Evolutionary conservation across 73 alveolate species (phyloP).

Genomic region (Diophrys sp.): DNA sequence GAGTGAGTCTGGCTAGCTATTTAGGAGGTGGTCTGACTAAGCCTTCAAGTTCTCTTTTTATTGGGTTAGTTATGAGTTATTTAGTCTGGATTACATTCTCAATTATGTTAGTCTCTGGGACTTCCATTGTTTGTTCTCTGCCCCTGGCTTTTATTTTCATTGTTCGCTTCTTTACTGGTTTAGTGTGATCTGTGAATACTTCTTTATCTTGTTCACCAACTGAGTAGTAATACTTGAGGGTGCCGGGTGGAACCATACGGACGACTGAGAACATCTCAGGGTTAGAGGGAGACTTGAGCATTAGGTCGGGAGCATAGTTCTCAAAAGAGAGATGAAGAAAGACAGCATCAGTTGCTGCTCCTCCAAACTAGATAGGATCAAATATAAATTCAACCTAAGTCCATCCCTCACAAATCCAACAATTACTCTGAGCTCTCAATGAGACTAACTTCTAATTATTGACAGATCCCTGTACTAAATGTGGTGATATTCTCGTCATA

Average conservation of each 20-base stretch:
- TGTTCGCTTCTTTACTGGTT: background rate
- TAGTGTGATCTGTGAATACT: background rate
- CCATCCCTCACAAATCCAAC: constrained; percentile 76
- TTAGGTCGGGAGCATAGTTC: constrained; percentile 30
- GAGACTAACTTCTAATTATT: constrained; percentile 11
- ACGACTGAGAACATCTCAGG: constrained; percentile 16
- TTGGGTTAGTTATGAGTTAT: constrained; percentile 4
- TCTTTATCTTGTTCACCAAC: constrained; percentile 13
- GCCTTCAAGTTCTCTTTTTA: constrained; percentile 7
- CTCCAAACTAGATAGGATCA: constrained; percentile 26
- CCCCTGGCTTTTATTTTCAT: background rate
- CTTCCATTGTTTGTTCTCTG: constrained; percentile 18
- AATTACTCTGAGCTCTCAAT: constrained; percentile 41
- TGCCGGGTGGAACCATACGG: constrained; percentile 90
- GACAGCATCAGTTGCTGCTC: constrained; percentile 21
- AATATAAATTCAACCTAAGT: constrained; percentile 55
- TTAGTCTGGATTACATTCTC: constrained; percentile 39
- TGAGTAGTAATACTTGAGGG: constrained; percentile 62
- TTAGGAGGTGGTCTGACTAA: constrained; percentile 51
- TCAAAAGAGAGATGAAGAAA: constrained; percentile 46
- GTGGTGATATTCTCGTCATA: constrained; percentile 38
- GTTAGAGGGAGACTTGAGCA: constrained; percentile 34
- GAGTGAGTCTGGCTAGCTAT: constrained; percentile 18
- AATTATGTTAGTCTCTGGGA: constrained; percentile 46
- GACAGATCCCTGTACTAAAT: constrained; percentile 30